phyloP scores from a whole-genome alignment of 2,329 filamentous ascomycete species.

The Xylaria arbuscula region DNA sequence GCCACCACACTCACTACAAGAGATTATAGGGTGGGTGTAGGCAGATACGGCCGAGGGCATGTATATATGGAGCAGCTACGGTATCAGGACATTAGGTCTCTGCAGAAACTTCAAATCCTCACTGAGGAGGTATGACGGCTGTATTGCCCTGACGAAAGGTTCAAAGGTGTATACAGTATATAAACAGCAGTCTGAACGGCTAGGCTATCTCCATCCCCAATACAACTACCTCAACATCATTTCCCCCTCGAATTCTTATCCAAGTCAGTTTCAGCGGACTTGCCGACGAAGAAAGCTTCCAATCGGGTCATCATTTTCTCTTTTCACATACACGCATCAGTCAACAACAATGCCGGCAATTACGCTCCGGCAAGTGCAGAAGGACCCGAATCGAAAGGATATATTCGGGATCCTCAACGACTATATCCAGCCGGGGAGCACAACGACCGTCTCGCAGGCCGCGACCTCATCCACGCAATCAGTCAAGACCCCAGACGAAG shows the following conservation, averaged over 20 bases:
- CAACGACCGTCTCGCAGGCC: conserved; percentile 31
- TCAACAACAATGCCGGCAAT: conserved; percentile 22
- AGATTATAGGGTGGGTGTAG: too few species aligned
- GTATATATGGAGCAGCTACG: too few species aligned
- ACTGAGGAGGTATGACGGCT: too few species aligned
- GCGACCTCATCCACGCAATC: conserved; percentile 38
- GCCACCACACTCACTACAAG: too few species aligned
- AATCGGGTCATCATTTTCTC: neutral
- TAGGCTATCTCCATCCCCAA: too few species aligned
- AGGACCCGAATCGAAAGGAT: conserved; percentile 24
- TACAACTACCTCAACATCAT: too few species aligned
- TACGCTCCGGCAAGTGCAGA: conserved; percentile 26
- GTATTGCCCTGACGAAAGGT: too few species aligned
- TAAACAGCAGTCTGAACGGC: too few species aligned
- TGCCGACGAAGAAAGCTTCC: neutral
- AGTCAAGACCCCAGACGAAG: conserved; percentile 36
- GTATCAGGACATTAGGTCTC: neutral
- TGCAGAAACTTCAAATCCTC: neutral
- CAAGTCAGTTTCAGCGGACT: neutral
- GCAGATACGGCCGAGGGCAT: too few species aligned
- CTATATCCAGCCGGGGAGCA: conserved; percentile 36
- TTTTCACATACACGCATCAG: too few species aligned
- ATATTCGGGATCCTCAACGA: conserved; percentile 42
- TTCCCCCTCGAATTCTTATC: neutral
- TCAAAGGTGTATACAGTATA: too few species aligned